Conservation (phyloP, 768 basidiomycete species). For the Fomitopsis serialis region DNA sequence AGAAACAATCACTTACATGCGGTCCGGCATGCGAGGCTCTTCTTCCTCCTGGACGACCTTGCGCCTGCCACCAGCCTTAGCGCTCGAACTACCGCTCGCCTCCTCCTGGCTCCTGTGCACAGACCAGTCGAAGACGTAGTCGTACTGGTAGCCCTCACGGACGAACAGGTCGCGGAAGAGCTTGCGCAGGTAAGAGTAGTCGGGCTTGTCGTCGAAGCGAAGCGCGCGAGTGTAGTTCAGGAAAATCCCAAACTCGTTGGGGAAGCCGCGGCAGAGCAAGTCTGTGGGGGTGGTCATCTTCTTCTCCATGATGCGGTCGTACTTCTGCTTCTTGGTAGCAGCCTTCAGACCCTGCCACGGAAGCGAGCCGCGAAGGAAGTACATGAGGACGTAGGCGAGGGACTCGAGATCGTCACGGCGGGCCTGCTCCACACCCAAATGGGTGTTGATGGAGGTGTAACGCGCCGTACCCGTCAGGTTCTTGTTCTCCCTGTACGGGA, state of each 20-base stretch:
- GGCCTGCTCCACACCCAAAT: slow-evolving; percentile 96
- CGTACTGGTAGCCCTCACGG: slow-evolving; percentile 97
- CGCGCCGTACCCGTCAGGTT: slow-evolving; percentile 98
- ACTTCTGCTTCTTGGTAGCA: slow-evolving; percentile 99
- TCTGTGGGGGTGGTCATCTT: slow-evolving; percentile 99
- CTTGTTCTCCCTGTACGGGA: slow-evolving; percentile 99
- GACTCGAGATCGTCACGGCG: slow-evolving; percentile 98
- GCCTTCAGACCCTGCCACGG: slow-evolving; percentile 99
- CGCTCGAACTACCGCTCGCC: slow-evolving; percentile 51
- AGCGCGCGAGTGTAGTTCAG: slow-evolving; percentile 98
- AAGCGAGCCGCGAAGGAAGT: slow-evolving; percentile 96
- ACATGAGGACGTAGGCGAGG: slow-evolving; percentile 98
- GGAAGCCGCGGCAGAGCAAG: slow-evolving; percentile 97
- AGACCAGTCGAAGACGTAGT: slow-evolving; percentile 99
- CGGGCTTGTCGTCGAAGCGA: slow-evolving; percentile 99
- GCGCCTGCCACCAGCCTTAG: slow-evolving; percentile 60
- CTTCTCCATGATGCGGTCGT: slow-evolving; percentile 99
- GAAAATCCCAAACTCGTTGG: slow-evolving; percentile 99
- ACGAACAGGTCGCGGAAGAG: slow-evolving; percentile 98
- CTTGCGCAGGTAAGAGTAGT: slow-evolving; percentile 99
- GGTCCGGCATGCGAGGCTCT: slow-evolving; percentile 74
- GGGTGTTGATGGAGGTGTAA: slow-evolving; percentile 99
- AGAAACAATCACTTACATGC: slow-evolving; percentile 55
- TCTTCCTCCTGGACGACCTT: slow-evolving; percentile 86
- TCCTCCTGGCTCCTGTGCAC: slow-evolving; percentile 79